Base-by-base conservation (phyloP, 2,329 filamentous ascomycete genomes). In the Pseudogymnoascus sp. region DNA sequence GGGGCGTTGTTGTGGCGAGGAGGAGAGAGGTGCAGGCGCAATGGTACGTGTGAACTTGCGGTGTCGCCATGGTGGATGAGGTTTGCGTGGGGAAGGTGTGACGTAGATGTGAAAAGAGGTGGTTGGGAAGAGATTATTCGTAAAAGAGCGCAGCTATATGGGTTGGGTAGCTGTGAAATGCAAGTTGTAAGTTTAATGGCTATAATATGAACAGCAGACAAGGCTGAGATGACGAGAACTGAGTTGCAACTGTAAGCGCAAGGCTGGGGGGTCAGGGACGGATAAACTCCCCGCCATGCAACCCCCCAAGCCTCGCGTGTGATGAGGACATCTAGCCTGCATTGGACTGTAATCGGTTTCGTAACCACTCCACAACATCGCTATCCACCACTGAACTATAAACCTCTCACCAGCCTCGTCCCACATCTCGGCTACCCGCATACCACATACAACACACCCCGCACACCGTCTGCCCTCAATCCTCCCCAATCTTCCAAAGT, bases 1-100 rank as follows among this genome's bases (percentile, higher is more conserved):
- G n/a, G n/a, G n/a, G n/a, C n/a, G 82, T 79, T 0, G 82, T 83
- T 48, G 78, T 85, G 21, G 84, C 81, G 65, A 89, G 79, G 61
- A 89, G 75, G 65, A 89, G 81, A 67, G 86, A 81, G 51, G 78
- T 84, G 79, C 87, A 90, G 71, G 86, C 72, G 78, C 87, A 89
- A 75, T 84, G 81, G 74, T 84, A 84, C 63, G 80, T 83, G 72
- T 80, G 74, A 65, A 82, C 67, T 66, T 61, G 60, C 13, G 61
- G 42, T 8, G 36, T 13, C 2, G 65, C 38, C 61, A 65, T 66
- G 8, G 13, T 58, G 27, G 25, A 8, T 2, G 7, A 8, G 12
- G 4, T 58, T 6, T 36, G 13, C 10, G 7, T 13, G 21, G 59
- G 13, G 25, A n/a, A 21, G 21, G 21, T 5, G 42, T 48, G 13